Evolutionary conservation across 2,329 filamentous ascomycete species (phyloP).

Genomic region (Fusarium chaquense): DNA sequence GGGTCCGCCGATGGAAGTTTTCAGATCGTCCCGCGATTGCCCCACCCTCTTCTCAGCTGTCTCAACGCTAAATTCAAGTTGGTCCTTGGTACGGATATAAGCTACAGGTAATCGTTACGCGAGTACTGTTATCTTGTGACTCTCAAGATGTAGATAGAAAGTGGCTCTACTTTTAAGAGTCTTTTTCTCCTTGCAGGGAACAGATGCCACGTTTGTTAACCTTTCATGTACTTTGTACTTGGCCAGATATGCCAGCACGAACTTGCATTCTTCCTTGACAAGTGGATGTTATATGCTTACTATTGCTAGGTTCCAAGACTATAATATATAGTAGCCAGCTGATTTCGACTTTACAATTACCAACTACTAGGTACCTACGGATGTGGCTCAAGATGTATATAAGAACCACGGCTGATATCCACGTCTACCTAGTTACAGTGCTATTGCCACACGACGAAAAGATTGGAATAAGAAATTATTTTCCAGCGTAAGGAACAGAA

Average conservation of each 20-base stretch:
- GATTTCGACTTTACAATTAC: not conserved
- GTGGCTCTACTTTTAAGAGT: not conserved
- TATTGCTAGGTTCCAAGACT: not conserved
- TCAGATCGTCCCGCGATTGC: conserved; percentile 29
- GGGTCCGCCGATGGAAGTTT: conserved; percentile 11
- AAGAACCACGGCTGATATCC: not conserved
- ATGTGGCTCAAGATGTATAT: not conserved
- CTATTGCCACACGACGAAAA: not conserved
- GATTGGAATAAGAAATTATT: not conserved
- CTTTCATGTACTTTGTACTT: not conserved
- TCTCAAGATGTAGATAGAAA: not conserved
- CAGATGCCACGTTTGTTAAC: not conserved
- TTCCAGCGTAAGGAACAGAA: no score
- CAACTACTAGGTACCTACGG: not conserved
- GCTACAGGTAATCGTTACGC: conserved; percentile 2
- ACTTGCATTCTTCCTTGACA: not conserved
- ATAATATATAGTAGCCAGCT: not conserved
- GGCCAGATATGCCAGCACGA: not conserved
- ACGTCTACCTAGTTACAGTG: not conserved
- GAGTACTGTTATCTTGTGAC: not conserved
- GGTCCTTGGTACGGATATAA: not conserved
- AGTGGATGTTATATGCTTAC: not conserved
- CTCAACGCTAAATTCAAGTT: not conserved
- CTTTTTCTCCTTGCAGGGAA: not conserved
- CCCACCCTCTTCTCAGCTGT: conserved; percentile 20